Conservation (phyloP, 768 basidiomycete species). For the Calocera viscosa region DNA sequence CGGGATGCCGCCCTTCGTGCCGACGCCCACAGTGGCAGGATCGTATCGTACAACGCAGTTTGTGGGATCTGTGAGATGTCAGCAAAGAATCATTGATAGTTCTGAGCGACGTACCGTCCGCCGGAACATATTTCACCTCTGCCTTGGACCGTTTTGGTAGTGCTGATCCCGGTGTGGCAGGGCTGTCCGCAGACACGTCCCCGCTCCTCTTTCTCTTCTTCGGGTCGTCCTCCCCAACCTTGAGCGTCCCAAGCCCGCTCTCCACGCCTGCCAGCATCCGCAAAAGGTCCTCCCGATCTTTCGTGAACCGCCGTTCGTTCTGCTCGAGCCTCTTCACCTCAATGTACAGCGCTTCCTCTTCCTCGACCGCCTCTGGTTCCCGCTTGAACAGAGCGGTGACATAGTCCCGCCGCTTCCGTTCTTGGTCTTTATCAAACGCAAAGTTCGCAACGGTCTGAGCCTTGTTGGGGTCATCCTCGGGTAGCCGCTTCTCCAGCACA, state of each 20-base stretch:
- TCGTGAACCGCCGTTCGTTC: slow-evolving; percentile 74
- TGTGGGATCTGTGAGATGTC: slow-evolving; percentile 4
- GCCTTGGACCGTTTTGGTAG: neutral
- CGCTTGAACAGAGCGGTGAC: slow-evolving; percentile 74
- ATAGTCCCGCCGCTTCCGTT: slow-evolving; percentile 78
- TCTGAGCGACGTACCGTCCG: neutral
- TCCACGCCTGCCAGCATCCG: slow-evolving; percentile 76
- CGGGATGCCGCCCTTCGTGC: slow-evolving; percentile 14
- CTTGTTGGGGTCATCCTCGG: slow-evolving; percentile 66
- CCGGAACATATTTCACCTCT: slow-evolving; percentile 3
- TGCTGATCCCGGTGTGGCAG: neutral
- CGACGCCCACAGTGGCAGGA: neutral
- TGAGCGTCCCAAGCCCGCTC: slow-evolving; percentile 65
- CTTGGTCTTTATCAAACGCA: slow-evolving; percentile 85
- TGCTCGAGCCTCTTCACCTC: slow-evolving; percentile 94
- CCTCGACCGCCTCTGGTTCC: slow-evolving; percentile 77
- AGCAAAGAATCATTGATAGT: neutral
- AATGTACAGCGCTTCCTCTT: slow-evolving; percentile 89
- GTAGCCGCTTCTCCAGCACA: slow-evolving; percentile 70
- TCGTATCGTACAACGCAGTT: slow-evolving; percentile 9
- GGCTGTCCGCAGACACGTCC: slow-evolving; percentile 8
- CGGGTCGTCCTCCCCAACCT: slow-evolving; percentile 46
- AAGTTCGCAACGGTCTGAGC: slow-evolving; percentile 55
- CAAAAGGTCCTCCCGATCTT: slow-evolving; percentile 77
- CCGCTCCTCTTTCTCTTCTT: slow-evolving; percentile 51